Percentiles rank a stretch among this genome's conserved stretches.
phyloP scores from a whole-genome alignment of 1,284 basidiomycete species.

The Rhodotorula sp. region DNA sequence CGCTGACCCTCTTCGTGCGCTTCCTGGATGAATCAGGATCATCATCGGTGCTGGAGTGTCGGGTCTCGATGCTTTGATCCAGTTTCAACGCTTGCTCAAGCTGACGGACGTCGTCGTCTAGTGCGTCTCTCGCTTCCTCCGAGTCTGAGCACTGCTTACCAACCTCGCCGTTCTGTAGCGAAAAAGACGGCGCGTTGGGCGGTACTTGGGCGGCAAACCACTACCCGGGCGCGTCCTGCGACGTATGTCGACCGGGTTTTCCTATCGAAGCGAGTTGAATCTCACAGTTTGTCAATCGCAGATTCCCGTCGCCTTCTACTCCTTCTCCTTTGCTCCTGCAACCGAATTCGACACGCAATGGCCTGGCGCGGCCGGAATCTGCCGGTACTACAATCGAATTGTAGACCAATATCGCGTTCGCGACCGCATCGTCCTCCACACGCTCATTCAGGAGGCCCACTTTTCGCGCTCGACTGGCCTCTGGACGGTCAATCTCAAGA shows the following conservation, averaged over 20 bases:
- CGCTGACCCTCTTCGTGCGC: not conserved
- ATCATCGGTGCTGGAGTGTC: conserved; percentile 23
- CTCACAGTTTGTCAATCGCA: not conserved
- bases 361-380: conserved; percentile 17
- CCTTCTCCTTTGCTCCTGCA: conserved; percentile 22
- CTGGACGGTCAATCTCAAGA: conserved; percentile 27
- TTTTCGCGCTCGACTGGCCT: conserved; percentile 20
- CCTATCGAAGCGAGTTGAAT: no score
- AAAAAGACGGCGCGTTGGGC: conserved; percentile 20
- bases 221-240: conserved; percentile 33
- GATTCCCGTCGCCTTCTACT: conserved; percentile 32
- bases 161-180: not conserved
- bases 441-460: conserved; percentile 13
- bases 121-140: conserved; percentile 10
- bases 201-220: conserved; percentile 26
- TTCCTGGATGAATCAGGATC: not conserved
- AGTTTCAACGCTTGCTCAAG: conserved; percentile 24
- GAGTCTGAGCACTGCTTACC: no score
- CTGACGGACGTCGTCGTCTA: conserved; percentile 20
- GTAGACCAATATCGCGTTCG: conserved; percentile 17
- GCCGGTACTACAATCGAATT: conserved; percentile 9
- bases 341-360: conserved; percentile 31
- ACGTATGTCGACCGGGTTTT: conserved; percentile 4
- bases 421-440: conserved; percentile 10
- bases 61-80: conserved; percentile 21